Evolutionary conservation across 306 rosid genomes (phyloP).

Genomic region (Styphnolobium japonicum): DNA sequence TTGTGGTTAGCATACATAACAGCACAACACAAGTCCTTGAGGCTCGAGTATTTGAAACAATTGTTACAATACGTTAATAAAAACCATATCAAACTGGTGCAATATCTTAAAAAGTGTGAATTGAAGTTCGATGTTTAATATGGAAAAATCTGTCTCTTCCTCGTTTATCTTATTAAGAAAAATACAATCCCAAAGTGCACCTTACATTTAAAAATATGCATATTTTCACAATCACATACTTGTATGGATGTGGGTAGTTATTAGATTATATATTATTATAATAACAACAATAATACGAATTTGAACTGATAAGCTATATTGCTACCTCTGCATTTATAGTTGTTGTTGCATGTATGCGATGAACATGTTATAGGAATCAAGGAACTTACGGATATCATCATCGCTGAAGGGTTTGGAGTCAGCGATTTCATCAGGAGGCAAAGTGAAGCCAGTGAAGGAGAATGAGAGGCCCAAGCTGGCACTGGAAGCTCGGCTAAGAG

Average conservation of each 20-base stretch:
- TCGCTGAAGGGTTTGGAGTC: conserved; percentile 87
- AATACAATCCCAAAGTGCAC: not conserved
- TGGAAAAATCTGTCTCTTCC: not conserved
- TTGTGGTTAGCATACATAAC: conserved; percentile 21
- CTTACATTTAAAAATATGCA: not conserved
- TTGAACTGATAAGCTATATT: no score
- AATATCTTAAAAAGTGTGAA: no score
- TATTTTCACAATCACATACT: not conserved
- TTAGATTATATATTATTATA: no score
- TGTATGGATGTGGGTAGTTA: not conserved
- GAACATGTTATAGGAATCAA: not conserved
- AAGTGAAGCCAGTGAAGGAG: conserved; percentile 86
- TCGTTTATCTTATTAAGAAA: no score
- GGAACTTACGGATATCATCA: conserved; percentile 73
- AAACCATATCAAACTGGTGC: no score
- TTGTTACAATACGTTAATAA: no score
- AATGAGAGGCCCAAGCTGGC: conserved; percentile 95
- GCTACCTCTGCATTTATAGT: no score
- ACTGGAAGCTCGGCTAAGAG: conserved; percentile 92
- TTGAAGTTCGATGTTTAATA: not conserved
- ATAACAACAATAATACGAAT: no score
- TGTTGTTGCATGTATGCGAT: no score
- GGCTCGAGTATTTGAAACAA: not conserved
- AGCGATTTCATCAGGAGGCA: conserved; percentile 83
- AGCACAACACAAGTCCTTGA: conserved; percentile 11